phyloP scores from a whole-genome alignment of 495 filamentous ascomycete genomes.

The Letharia lupina region DNA sequence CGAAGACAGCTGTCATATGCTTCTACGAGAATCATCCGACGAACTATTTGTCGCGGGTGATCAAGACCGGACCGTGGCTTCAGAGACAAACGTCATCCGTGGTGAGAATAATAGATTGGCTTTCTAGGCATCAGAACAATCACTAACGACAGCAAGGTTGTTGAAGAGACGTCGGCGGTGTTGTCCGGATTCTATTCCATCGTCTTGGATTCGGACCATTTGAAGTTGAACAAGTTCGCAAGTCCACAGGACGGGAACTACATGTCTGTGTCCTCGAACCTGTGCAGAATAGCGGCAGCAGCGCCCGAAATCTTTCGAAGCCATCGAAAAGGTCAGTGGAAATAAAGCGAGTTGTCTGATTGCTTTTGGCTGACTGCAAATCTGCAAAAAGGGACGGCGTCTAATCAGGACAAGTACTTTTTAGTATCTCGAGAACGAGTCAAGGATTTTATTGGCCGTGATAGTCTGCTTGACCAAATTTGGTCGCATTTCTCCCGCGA shows the following conservation, averaged over 20 bases:
- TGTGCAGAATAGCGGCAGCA: neutral
- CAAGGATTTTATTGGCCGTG: constrained; percentile 1
- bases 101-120: neutral
- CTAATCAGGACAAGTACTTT: neutral
- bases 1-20: neutral
- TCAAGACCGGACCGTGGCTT: neutral
- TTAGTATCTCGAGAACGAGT: neutral
- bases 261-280: neutral
- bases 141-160: neutral
- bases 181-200: neutral
- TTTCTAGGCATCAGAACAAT: neutral
- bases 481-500: neutral
- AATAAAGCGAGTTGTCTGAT: neutral
- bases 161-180: neutral
- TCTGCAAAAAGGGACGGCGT: neutral
- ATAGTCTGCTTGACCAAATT: neutral
- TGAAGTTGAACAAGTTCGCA: neutral
- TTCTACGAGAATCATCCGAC: neutral
- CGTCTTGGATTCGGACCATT: neutral
- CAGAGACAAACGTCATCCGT: neutral
- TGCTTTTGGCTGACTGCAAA: neutral
- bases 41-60: neutral
- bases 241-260: neutral
- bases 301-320: neutral
- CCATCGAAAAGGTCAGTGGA: neutral